phyloP scores from a whole-genome alignment of 139 green algal species.

The Volvox reticuliferus region DNA sequence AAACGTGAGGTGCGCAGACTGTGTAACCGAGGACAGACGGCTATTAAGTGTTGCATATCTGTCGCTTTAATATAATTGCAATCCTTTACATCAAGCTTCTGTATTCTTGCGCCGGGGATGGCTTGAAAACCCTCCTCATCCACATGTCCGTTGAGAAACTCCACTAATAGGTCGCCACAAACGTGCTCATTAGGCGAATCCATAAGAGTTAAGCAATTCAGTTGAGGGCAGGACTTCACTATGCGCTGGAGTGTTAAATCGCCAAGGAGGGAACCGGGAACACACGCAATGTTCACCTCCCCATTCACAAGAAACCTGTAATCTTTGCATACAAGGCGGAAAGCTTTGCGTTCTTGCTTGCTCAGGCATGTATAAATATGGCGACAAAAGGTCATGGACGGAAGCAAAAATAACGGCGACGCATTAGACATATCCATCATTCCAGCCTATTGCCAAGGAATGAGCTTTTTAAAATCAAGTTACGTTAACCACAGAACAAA shows the following conservation, averaged over 20 bases:
- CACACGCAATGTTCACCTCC: background rate
- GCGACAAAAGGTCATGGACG: background rate
- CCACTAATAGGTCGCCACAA: background rate
- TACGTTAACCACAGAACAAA: too few relatives aligned
- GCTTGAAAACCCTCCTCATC: background rate
- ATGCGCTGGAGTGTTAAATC: background rate
- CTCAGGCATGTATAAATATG: background rate
- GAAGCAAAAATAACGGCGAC: background rate
- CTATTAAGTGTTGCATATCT: background rate
- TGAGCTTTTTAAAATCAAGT: too few relatives aligned
- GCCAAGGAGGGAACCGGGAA: background rate
- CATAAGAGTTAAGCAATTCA: background rate
- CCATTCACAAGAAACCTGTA: background rate
- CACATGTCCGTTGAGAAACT: background rate
- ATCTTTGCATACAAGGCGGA: background rate
- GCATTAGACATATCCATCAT: background rate
- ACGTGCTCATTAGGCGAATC: background rate
- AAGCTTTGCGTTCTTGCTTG: background rate
- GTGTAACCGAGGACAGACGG: background rate
- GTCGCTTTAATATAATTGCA: background rate
- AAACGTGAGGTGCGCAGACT: background rate
- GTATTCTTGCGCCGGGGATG: background rate
- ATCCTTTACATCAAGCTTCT: slow-evolving; percentile 14
- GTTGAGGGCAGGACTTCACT: background rate
- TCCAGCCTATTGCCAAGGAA: too few relatives aligned